Evolutionary conservation across 495 filamentous ascomycete genomes (phyloP).

Genomic region (Eremomyces bilateralis): DNA sequence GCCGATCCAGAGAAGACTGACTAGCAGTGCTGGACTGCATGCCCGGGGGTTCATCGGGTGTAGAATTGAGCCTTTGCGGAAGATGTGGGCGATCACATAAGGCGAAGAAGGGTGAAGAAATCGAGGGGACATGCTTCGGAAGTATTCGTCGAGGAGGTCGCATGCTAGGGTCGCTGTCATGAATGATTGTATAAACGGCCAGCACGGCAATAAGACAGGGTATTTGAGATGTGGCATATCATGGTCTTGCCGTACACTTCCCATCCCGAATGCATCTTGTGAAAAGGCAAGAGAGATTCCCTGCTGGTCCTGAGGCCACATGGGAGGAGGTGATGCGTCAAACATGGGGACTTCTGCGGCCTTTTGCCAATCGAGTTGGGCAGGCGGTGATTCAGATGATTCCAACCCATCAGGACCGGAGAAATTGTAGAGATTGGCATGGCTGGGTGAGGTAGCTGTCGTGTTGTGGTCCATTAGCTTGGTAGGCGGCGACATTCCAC

Average conservation of each 20-base stretch:
- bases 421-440: too few species aligned
- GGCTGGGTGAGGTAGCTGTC: too few species aligned
- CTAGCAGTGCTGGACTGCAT: slow-evolving; percentile 71
- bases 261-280: too few species aligned
- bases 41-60: slow-evolving; percentile 60
- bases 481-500: too few species aligned
- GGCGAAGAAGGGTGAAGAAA: slow-evolving; percentile 72
- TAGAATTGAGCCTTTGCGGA: slow-evolving; percentile 78
- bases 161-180: slow-evolving; percentile 64
- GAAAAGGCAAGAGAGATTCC: too few species aligned
- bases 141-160: slow-evolving; percentile 74
- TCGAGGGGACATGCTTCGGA: slow-evolving; percentile 64
- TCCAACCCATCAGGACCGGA: too few species aligned
- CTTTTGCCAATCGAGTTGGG: too few species aligned
- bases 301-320: too few species aligned
- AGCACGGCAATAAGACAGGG: slow-evolving; percentile 64
- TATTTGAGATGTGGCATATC: slow-evolving; percentile 85
- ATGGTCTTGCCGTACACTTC: too few species aligned
- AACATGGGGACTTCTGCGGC: slow-evolving; percentile 50
- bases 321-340: too few species aligned
- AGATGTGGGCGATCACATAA: slow-evolving; percentile 77
- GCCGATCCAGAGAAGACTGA: slow-evolving; percentile 86
- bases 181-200: slow-evolving; percentile 59
- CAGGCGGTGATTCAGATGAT: too few species aligned
- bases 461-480: too few species aligned